phyloP scores from a whole-genome alignment of 495 filamentous ascomycete species.

The Margaritispora aquatica region DNA sequence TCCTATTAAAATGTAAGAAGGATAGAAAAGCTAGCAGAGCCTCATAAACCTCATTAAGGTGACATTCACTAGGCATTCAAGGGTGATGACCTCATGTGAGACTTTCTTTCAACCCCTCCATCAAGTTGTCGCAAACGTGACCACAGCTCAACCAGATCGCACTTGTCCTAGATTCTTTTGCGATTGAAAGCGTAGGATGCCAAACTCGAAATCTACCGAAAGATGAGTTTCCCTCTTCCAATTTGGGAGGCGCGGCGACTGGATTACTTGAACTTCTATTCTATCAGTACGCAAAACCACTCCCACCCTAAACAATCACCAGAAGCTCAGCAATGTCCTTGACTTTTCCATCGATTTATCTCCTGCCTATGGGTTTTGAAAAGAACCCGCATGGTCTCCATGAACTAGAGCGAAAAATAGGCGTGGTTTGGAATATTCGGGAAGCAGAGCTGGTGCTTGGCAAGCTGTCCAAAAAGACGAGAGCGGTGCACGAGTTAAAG shows the following conservation, averaged over 20 bases:
- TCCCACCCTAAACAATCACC: background rate
- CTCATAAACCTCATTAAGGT: background rate
- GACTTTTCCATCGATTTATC: conserved; percentile 59
- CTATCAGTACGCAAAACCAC: too few species aligned
- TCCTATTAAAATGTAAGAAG: too few species aligned
- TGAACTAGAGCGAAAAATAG: conserved; percentile 55
- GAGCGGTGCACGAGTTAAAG: conserved; percentile 73
- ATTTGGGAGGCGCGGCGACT: too few species aligned
- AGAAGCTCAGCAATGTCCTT: conserved; percentile 5
- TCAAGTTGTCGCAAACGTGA: background rate
- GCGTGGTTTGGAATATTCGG: conserved; percentile 62
- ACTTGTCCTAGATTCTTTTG: too few species aligned
- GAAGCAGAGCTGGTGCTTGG: conserved; percentile 73
- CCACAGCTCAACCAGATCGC: too few species aligned
- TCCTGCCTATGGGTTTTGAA: conserved; percentile 65
- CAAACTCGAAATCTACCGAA: too few species aligned
- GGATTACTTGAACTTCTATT: too few species aligned
- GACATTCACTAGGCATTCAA: background rate
- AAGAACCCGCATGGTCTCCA: conserved; percentile 44
- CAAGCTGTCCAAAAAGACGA: conserved; percentile 57
- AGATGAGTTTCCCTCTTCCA: too few species aligned
- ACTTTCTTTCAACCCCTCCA: background rate
- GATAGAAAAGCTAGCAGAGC: background rate
- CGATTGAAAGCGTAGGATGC: too few species aligned
- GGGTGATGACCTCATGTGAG: background rate